Evolutionary conservation across 2,329 filamentous ascomycete genomes (phyloP).

Genomic region (Onygenales sp.): DNA sequence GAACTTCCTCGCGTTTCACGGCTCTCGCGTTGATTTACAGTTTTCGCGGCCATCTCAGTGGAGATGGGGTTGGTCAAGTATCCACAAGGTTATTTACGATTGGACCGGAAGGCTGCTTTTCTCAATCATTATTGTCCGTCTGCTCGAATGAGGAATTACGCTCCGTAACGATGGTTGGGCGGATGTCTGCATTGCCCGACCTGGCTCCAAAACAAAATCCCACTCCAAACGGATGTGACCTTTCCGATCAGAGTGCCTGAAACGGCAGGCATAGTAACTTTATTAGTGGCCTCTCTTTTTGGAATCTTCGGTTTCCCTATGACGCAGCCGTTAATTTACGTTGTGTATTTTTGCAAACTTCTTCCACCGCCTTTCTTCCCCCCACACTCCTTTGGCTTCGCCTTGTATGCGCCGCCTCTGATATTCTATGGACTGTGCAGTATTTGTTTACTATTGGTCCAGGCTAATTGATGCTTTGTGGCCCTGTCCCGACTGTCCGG

Average conservation of each 20-base stretch:
- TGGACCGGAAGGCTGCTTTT: background rate
- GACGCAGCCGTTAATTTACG: background rate
- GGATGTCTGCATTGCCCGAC: background rate
- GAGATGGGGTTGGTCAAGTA: background rate
- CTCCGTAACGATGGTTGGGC: background rate
- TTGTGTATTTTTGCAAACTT: background rate
- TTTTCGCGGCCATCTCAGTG: background rate
- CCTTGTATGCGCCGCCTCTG: background rate
- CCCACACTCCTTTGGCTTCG: slow-evolving; percentile 1
- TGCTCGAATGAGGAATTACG: background rate
- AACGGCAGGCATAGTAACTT: background rate
- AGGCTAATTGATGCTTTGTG: slow-evolving; percentile 2
- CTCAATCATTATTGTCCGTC: background rate
- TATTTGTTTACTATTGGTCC: slow-evolving; percentile 1
- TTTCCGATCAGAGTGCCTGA: background rate
- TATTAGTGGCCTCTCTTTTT: background rate
- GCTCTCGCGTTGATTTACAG: background rate
- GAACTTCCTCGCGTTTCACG: background rate
- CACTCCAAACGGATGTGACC: background rate
- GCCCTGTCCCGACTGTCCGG: slow-evolving; percentile 14
- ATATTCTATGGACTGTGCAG: background rate
- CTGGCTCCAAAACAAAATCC: background rate
- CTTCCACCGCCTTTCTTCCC: slow-evolving; percentile 2
- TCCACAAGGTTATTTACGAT: background rate
- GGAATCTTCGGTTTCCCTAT: background rate